Base-by-base conservation (phyloP, 2,329 filamentous ascomycete genomes). In the Scedosporium boydii region DNA sequence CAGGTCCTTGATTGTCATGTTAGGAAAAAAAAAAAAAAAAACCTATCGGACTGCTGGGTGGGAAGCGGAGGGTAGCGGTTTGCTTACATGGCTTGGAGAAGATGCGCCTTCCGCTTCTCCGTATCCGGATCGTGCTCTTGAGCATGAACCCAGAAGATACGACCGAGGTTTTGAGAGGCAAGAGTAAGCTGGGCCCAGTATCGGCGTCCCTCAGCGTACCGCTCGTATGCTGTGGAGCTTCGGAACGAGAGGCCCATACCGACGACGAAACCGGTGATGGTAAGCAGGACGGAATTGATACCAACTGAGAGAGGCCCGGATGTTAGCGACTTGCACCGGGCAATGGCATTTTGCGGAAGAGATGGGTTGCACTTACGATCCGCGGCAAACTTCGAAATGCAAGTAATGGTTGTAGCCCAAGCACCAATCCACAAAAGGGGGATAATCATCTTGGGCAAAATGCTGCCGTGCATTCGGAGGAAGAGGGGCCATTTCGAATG, bases 241-340 rank as follows among this genome's bases (percentile, higher is more conserved):
- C 89, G 85, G 76, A 93, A 91, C 1, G 88, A 91, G 41, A 93
- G 80, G n/a, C 87, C 83, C 64, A 93, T 76, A 82, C 87, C 87
- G 72, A 93, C 88, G 64, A 93, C 87, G 76, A 93, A 92, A 87
- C 89, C 89, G 55, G 89, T 82, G 60, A 93, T 85, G 1, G 89
- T 92, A 61, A 93, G 79, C 21, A 92, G 78, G 38, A 88, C 78
- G 29, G 78, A 83, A 69, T 80, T 79, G 66, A 89, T 80, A 58
- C 77, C 78, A 46, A 87, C 65, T 66, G 12, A 38, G 10, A 38
- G 34, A 38, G 34, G 4, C 10, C 34, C 34, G 34, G 34, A 38
- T 38, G 34, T 38, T 38, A 38, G 34, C 34, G 10, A 38, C 34
- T 38, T 12, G 34, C 34, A 38, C 3, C 34, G 34, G 34, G 10